Evolutionary conservation across 805 yeast species (phyloP), one percentile per base, ranked within the genome.

Genomic region (Hanseniaspora valbyensis): DNA sequence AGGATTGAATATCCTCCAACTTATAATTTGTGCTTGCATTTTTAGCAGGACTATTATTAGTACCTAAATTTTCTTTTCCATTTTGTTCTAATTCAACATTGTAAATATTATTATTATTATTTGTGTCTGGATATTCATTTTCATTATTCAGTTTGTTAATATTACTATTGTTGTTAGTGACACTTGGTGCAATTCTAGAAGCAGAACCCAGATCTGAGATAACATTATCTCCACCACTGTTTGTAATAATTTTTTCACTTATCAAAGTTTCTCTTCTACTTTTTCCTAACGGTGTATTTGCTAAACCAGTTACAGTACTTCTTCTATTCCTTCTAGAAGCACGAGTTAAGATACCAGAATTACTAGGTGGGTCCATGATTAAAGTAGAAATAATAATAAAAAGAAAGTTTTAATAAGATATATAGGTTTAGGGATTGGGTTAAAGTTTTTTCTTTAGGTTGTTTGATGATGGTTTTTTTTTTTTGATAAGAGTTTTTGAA

Each of bases 311-410:
- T 37, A 45, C 28, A 8, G 50, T 45, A 18, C 50, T 45, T 45
- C 50, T 45, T 38, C 50, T 45, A 13, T 30, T 30, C 5, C 38
- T 37, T 45, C 43, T 37, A 3, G 50, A 45, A 18, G 26, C 43
- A 28, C 16, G 50, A 29, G 42, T 33, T 29, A 29, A 30, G 30
- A 16, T 37, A 22, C 41, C 41, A 9, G 28, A 12, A n/a, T 37
- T 37, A 19, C 28, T 22, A 5, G 41, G 50, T 29, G 25, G 50
- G 30, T 6, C 50, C 50, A 32, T 45, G 43, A 8, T 16, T 43
- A 8, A 28, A 12, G 18, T 7, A 18, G 13, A 36, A 36, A 21
- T 8, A 19, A 7, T 7, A 36, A 36, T 14, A 36, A 36, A 36
- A 16, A 36, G n/a, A n/a, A n/a, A n/a, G n/a, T n/a, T n/a, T n/a